phyloP scores from a whole-genome alignment of 1,284 basidiomycete species.

The Taiwanofungus camphoratus region DNA sequence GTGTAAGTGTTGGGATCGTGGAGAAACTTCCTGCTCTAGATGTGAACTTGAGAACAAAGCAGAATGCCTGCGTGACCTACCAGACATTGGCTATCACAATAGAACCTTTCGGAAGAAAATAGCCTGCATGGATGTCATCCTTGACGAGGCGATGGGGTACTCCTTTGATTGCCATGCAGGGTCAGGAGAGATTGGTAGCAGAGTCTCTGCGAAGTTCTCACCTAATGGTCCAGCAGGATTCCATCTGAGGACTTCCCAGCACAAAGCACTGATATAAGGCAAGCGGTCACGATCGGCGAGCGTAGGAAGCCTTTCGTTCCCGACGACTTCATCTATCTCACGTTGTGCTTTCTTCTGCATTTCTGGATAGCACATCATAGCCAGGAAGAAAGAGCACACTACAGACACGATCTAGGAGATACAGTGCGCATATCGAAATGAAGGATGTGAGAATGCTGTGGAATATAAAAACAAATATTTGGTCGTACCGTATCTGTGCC shows the following conservation, averaged over 20 bases:
- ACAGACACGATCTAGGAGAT: conserved; percentile 23
- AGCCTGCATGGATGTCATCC: conserved; percentile 26
- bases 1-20: conserved; percentile 24
- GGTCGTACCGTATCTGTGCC: conserved; percentile 24
- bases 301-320: conserved; percentile 24
- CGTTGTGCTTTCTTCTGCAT: conserved; percentile 26
- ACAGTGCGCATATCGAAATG: too few species aligned
- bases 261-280: conserved; percentile 28
- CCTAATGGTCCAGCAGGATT: conserved; percentile 23
- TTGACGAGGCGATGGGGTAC: conserved; percentile 21
- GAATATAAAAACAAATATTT: background rate
- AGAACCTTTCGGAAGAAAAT: conserved; percentile 25
- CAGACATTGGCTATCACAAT: conserved; percentile 23
- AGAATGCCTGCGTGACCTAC: conserved; percentile 6
- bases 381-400: conserved; percentile 21
- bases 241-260: conserved; percentile 27
- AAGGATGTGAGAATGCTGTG: conserved; percentile 1
- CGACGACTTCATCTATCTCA: conserved; percentile 27
- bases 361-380: conserved; percentile 26
- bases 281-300: conserved; percentile 23
- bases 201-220: conserved; percentile 8
- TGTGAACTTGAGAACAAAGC: conserved; percentile 4
- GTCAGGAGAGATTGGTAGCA: background rate
- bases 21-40: conserved; percentile 25
- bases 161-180: conserved; percentile 7